These are phyloP conservation scores for Hibiscus mutabilis DNA, from an alignment of 345 rosid genomes.

Conservation along the genomic window DNA sequence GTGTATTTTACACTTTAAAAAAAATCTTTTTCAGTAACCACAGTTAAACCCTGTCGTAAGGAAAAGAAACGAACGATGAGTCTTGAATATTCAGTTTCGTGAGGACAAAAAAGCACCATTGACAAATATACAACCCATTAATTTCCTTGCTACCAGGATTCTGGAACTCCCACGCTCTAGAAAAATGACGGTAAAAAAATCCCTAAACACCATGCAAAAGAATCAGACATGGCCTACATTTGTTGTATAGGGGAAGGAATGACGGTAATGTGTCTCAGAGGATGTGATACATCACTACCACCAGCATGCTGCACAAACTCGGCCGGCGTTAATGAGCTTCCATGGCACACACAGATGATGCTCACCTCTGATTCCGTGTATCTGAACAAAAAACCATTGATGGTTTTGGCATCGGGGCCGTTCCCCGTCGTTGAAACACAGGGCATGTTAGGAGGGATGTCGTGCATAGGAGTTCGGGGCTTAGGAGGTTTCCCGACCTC, in stretches of 20 bases:
- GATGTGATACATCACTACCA: slow-evolving; percentile 41
- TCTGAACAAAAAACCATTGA: slow-evolving; percentile 53
- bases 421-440: slow-evolving; percentile 61
- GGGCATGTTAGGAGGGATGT: slow-evolving; percentile 36
- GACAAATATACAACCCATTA: neutral
- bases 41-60: no score
- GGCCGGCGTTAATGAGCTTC: slow-evolving; percentile 59
- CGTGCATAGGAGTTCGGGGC: slow-evolving; percentile 19
- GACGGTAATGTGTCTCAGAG: slow-evolving; percentile 51
- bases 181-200: neutral
- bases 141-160: neutral
- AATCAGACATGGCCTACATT: neutral
- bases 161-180: neutral
- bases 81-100: no score
- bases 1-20: no score
- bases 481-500: slow-evolving; percentile 37
- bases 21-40: no score
- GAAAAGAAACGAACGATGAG: no score
- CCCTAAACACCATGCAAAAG: neutral
- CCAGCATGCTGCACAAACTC: slow-evolving; percentile 82
- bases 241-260: slow-evolving; percentile 28
- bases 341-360: slow-evolving; percentile 71
- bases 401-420: slow-evolving; percentile 61
- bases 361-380: slow-evolving; percentile 48
- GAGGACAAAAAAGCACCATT: neutral